Evolutionary conservation across 2,329 filamentous ascomycete genomes (phyloP).

Genomic region (Stachybotrys elegans): DNA sequence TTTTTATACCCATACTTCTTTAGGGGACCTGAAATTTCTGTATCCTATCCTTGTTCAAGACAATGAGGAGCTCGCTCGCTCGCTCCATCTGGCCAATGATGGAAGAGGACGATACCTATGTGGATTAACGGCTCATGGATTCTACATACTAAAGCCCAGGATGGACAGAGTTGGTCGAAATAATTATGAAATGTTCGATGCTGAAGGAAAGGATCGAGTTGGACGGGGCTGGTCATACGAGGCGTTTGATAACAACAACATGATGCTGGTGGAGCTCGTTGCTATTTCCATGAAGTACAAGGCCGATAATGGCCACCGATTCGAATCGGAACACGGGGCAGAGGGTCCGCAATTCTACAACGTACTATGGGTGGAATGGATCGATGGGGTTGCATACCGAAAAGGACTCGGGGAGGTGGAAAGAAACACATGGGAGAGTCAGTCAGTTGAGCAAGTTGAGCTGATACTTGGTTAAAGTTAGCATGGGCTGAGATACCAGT

Average conservation of each 20-base stretch:
- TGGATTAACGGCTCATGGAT: neutral
- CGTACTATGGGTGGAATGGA: slow-evolving; percentile 1
- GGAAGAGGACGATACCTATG: neutral
- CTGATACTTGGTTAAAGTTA: neutral
- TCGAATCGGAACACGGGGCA: neutral
- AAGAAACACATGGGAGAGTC: neutral
- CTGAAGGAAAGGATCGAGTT: neutral
- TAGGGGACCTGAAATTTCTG: neutral
- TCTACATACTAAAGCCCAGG: neutral
- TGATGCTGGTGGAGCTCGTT: neutral
- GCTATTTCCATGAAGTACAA: neutral
- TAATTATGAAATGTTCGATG: neutral
- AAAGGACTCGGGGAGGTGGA: slow-evolving; percentile 1
- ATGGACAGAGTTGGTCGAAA: neutral
- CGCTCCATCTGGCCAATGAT: neutral
- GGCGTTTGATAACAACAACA: neutral
- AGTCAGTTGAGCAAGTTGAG: neutral
- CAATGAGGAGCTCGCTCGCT: neutral
- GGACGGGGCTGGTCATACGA: neutral
- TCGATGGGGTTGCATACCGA: neutral
- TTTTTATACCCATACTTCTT: neutral
- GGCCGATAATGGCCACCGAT: neutral
- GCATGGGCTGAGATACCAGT: no score
- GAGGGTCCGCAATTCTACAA: slow-evolving; percentile 1
- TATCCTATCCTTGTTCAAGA: neutral